Evolutionary conservation across 1,139 yeast genomes (phyloP).

Genomic region (Sugiyamaella neomexicana): DNA sequence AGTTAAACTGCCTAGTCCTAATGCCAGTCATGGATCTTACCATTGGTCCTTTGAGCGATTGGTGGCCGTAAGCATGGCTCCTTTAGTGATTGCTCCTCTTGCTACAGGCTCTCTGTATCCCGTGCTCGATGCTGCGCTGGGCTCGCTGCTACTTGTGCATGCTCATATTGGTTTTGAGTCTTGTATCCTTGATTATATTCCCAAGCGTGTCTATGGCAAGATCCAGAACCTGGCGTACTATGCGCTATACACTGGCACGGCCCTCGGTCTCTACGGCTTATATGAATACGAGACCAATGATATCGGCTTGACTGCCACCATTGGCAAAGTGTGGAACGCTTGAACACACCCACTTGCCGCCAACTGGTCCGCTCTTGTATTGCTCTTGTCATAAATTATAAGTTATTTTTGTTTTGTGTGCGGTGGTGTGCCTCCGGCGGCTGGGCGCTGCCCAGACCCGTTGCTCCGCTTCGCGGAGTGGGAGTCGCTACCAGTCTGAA

Average conservation of each 20-base stretch:
- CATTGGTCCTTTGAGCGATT: slow-evolving; percentile 87
- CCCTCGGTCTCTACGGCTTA: slow-evolving; percentile 72
- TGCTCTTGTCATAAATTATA: not conserved
- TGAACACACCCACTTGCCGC: slow-evolving; percentile 23
- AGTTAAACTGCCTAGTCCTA: slow-evolving; percentile 59
- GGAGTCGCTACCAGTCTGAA: too few relatives aligned
- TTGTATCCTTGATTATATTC: slow-evolving; percentile 88
- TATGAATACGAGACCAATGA: slow-evolving; percentile 80
- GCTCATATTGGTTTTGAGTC: slow-evolving; percentile 79
- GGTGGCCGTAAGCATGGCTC: slow-evolving; percentile 68
- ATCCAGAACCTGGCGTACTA: slow-evolving; percentile 66
- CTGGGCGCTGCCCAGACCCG: not conserved
- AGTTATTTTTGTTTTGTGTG: too few relatives aligned
- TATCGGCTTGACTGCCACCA: slow-evolving; percentile 52
- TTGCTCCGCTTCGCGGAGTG: not conserved
- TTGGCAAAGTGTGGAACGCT: slow-evolving; percentile 46
- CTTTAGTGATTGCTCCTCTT: slow-evolving; percentile 71
- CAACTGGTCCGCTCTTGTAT: too few relatives aligned
- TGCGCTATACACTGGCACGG: slow-evolving; percentile 68
- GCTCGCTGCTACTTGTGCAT: slow-evolving; percentile 66
- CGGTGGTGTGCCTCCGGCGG: not conserved
- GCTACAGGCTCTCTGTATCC: slow-evolving; percentile 63
- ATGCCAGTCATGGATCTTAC: slow-evolving; percentile 72
- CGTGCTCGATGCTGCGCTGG: slow-evolving; percentile 65
- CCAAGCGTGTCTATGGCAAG: slow-evolving; percentile 74